phyloP scores from a whole-genome alignment of 129 eudicot genomes.

The Cynara cardunculus region DNA sequence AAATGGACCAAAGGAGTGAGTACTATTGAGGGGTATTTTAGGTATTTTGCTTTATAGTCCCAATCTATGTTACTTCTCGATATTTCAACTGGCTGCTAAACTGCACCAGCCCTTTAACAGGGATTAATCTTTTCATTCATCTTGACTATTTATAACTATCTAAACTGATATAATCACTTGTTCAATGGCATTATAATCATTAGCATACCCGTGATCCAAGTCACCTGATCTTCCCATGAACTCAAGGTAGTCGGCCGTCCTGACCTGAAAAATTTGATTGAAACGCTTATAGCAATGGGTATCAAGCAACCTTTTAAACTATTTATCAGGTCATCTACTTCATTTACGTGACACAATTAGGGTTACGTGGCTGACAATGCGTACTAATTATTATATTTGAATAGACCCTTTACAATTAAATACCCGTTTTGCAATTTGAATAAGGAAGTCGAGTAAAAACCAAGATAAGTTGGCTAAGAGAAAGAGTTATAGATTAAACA shows the following conservation, averaged over 20 bases:
- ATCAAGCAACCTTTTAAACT: too few relatives aligned
- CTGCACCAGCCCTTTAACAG: not conserved
- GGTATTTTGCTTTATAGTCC: not conserved
- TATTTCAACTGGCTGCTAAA: not conserved
- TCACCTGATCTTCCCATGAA: conserved; percentile 94
- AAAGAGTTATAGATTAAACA: not conserved
- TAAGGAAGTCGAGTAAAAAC: not conserved
- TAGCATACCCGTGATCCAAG: conserved; percentile 79
- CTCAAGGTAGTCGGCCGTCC: conserved; percentile 73
- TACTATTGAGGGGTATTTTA: conserved; percentile 14
- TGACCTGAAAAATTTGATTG: conserved; percentile 47
- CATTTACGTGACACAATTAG: too few relatives aligned
- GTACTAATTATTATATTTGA: too few relatives aligned
- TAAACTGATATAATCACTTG: not conserved
- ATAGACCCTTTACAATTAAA: not conserved
- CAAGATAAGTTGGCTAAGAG: not conserved
- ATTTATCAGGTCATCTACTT: too few relatives aligned
- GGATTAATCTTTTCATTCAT: not conserved
- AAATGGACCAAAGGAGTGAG: not conserved
- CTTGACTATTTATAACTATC: not conserved
- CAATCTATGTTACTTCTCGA: not conserved
- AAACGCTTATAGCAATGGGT: not conserved
- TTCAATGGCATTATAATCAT: conserved; percentile 2
- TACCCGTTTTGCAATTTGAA: not conserved
- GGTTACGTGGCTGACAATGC: too few relatives aligned